Evolutionary conservation across 139 green algal genomes (phyloP), one percentile per base, ranked within the genome.

Genomic region (Micromonas pusilla): DNA sequence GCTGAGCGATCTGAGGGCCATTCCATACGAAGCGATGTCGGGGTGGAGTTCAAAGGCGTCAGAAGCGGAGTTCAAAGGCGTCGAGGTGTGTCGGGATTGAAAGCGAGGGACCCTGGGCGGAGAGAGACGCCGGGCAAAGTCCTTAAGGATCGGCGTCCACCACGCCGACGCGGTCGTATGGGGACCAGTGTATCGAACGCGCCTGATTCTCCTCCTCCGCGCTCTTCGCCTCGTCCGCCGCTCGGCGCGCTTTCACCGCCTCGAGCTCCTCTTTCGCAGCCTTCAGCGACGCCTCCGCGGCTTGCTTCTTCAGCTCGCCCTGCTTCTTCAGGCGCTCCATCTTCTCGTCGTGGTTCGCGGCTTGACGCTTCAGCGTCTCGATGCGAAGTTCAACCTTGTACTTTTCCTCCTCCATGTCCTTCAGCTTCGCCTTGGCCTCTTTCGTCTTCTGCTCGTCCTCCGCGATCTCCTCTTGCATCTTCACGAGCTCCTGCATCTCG

Each of bases 331-430:
- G 28, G 13, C 74, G 57, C 16, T 23, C n/a, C 60, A 80, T 66
- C 31, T 45, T 54, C 38, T 80, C 62, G n/a, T 67, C n/a, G 20
- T 62, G 25, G 19, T 20, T 62, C 5, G 36, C 5, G 25, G 72
- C 53, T 31, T 72, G 74, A 34, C 62, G 38, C 36, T 63, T 67
- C 5, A 80, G 26, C 13, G 72, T 23, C 20, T 72, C 57, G 31
- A 67, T 39, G 20, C 39, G 36, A 1, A 25, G 31, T 1, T 63
- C 38, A 2, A 73, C 25, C 60, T 72, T 62, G 54, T 26, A 72
- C 3, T 62, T 45, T 23, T 72, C 62, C 53, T 73, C 74, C 38
- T 80, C 74, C 26, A 45, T 72, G 19, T 72, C 73, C 39, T 66
- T 53, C 28, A 68, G 3, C 16, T 52, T 67, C 2, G 0, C 45